These are phyloP conservation scores for Lachnellula willkommii DNA, from an alignment of 2,329 filamentous ascomycete genomes.

Conservation along the genomic window DNA sequence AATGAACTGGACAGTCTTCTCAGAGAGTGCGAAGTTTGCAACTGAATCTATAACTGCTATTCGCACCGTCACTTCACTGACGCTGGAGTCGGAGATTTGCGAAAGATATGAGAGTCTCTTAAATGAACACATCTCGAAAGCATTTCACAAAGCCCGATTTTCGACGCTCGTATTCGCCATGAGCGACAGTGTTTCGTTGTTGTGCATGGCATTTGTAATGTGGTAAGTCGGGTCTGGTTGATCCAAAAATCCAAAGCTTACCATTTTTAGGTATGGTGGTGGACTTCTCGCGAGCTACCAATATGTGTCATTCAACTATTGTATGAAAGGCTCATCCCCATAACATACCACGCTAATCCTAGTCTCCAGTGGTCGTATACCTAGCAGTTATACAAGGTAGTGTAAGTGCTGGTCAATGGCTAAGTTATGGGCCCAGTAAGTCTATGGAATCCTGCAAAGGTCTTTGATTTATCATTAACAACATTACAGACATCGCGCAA, in stretches of 20 bases:
- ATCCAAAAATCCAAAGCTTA: background rate
- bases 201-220: slow-evolving; percentile 54
- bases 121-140: slow-evolving; percentile 39
- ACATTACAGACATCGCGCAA: slow-evolving; percentile 44
- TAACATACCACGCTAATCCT: slow-evolving; percentile 45
- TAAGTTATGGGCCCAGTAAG: slow-evolving; percentile 42
- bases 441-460: background rate
- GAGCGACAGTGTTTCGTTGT: slow-evolving; percentile 49
- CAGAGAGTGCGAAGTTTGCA: slow-evolving; percentile 55
- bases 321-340: slow-evolving; percentile 46
- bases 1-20: slow-evolving; percentile 51
- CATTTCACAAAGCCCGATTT: slow-evolving; percentile 41
- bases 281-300: slow-evolving; percentile 38
- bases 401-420: slow-evolving; percentile 48
- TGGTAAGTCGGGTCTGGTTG: slow-evolving; percentile 37
- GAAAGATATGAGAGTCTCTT: slow-evolving; percentile 43
- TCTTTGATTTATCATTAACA: background rate
- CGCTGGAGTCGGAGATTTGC: slow-evolving; percentile 53
- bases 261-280: slow-evolving; percentile 33
- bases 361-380: slow-evolving; percentile 47
- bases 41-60: slow-evolving; percentile 56
- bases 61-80: slow-evolving; percentile 55
- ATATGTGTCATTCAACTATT: slow-evolving; percentile 28
- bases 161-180: slow-evolving; percentile 47
- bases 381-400: slow-evolving; percentile 46